Base-by-base conservation (phyloP, 768 basidiomycete genomes). In the Scleroderma citrinum region DNA sequence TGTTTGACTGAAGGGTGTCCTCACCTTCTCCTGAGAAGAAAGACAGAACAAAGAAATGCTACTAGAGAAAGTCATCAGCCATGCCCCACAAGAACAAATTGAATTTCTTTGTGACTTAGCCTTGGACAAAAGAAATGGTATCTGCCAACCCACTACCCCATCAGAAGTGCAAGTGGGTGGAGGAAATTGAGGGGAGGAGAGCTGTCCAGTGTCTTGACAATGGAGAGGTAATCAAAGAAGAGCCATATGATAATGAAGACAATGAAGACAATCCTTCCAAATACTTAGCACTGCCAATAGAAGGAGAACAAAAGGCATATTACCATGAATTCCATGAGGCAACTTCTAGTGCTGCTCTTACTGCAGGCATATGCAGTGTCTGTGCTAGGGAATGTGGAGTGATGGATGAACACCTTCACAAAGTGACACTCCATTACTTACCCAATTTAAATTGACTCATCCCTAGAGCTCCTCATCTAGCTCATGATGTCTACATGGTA, bases 381-480 rank as follows among this genome's bases (percentile, higher is more conserved):
- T 47, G 46, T n/a, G 46, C 36, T 3, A 8, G 37, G 7, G 46
- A 47, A 24, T 47, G 46, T 39, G 37, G 46, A 12, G 37, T 17
- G 1, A 39, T 47, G 35, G 36, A 47, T 12, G 46, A 47, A 14
- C 3, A 3, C 2, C n/a, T 47, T 12, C 5, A 11, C 6, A 16
- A 19, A 5, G 16, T 20, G 23, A 13, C 14, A 6, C 36, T 47
- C 1, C n/a, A 5, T 7, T 13, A 40, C 23, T 5, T 47, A 7
- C 46, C 36, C 0, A 38, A 38, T 16, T n/a, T 3, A 5, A 2
- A 47, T 12, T 16, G 37, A 7, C 17, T 47, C 14, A 3, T 39
- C 17, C 46, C 37, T 8, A 17, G 16, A 17, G 12, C 13, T 2
- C 3, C 4, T 1, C 46, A 47, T 32, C 46, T 36, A 4, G 36